phyloP scores from a whole-genome alignment of 2,329 filamentous ascomycete genomes.

The Trichoderma sp. region DNA sequence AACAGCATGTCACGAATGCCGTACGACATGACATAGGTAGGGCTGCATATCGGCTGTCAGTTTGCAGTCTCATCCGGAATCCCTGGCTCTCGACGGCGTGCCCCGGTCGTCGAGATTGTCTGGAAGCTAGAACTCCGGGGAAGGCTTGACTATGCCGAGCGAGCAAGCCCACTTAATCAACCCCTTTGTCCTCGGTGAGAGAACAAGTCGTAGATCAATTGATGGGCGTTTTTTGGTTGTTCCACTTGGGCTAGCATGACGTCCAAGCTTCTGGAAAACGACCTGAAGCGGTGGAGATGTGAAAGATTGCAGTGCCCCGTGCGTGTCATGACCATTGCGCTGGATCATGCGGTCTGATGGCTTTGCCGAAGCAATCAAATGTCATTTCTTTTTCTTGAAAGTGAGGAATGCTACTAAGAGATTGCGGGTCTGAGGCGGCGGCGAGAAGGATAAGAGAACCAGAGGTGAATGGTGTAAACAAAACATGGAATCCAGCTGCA shows the following conservation, averaged over 20 bases:
- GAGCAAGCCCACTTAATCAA: not conserved
- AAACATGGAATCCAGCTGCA: not conserved
- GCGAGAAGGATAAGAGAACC: not conserved
- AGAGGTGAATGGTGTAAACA: not conserved
- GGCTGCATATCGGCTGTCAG: conserved; percentile 2
- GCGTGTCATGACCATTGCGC: not conserved
- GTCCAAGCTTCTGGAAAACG: conserved; percentile 12
- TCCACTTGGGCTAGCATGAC: conserved; percentile 6
- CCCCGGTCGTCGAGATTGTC: not conserved
- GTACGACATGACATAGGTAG: conserved; percentile 9
- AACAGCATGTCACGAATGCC: not conserved
- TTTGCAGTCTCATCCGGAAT: not conserved
- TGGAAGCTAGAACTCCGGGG: conserved; percentile 5
- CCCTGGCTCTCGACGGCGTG: not conserved
- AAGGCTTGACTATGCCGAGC: not conserved
- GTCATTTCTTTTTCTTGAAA: not conserved
- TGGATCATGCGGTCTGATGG: not conserved
- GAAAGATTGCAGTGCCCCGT: not conserved
- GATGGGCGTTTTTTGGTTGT: not conserved
- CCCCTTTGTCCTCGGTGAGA: conserved; percentile 8
- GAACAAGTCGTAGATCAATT: not conserved
- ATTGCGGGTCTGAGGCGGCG: not conserved
- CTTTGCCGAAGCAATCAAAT: not conserved
- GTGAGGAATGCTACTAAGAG: not conserved
- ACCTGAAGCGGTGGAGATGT: not conserved